Evolutionary conservation across 768 basidiomycete genomes (phyloP).

Genomic region (Suillus occidentalis): DNA sequence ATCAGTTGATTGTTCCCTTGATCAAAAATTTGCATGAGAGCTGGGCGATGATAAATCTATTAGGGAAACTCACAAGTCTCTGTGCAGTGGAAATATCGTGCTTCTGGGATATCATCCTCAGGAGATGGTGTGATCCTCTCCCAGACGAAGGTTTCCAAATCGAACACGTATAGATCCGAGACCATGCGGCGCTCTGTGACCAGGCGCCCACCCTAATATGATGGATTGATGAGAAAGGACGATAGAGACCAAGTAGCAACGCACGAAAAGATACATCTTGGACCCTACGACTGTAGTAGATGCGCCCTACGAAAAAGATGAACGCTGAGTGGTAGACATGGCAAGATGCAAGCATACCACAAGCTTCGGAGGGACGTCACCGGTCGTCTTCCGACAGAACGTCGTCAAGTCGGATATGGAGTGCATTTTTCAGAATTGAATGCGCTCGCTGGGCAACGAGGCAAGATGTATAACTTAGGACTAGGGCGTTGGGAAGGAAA

Average conservation of each 20-base stretch:
- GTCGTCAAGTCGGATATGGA: conserved; percentile 91
- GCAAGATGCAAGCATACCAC: conserved; percentile 56
- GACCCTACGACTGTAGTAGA: conserved; percentile 89
- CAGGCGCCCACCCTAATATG: conserved; percentile 74
- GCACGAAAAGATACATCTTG: conserved; percentile 87
- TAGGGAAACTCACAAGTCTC: conserved; percentile 63
- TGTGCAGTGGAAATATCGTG: conserved; percentile 94
- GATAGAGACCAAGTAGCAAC: conserved; percentile 21
- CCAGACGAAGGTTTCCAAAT: conserved; percentile 83
- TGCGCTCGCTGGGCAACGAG: conserved; percentile 1
- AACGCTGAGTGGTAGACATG: neutral
- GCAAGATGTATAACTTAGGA: conserved; percentile 8
- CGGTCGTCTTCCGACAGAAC: conserved; percentile 77
- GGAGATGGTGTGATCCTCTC: conserved; percentile 57
- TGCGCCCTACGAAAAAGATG: conserved; percentile 57
- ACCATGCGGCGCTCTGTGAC: conserved; percentile 88
- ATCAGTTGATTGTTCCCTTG: conserved; percentile 85
- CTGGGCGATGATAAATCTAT: neutral
- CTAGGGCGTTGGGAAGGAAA: conserved; percentile 14
- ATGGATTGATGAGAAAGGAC: neutral
- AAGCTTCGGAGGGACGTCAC: conserved; percentile 85
- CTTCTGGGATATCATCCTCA: conserved; percentile 72
- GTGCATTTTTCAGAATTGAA: conserved; percentile 44
- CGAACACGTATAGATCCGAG: conserved; percentile 86
- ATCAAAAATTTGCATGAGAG: conserved; percentile 15